Evolutionary conservation across 176 grass and related monocot species (phyloP).

Genomic region (Carex parvula): DNA sequence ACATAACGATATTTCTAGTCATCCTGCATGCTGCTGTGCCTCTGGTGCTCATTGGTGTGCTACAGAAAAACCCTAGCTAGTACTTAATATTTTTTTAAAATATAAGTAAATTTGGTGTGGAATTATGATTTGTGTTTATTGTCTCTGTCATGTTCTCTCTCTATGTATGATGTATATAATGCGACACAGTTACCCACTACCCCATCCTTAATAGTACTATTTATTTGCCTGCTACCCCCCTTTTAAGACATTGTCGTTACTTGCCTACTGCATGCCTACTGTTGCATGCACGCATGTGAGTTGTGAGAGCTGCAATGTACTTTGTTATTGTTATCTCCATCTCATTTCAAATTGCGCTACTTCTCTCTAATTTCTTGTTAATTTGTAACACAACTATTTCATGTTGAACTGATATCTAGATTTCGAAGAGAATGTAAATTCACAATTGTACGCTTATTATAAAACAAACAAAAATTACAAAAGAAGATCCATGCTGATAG

Average conservation of each 20-base stretch:
- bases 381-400: too few relatives aligned
- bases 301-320: not conserved
- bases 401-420: too few relatives aligned
- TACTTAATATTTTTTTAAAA: too few relatives aligned
- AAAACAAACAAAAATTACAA: too few relatives aligned
- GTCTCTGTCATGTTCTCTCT: conserved; percentile 15
- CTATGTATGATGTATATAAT: conserved; percentile 22
- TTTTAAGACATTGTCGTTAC: conserved; percentile 22
- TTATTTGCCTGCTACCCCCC: conserved; percentile 14
- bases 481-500: too few relatives aligned
- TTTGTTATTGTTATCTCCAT: not conserved
- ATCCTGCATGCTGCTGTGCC: too few relatives aligned
- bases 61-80: too few relatives aligned
- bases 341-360: too few relatives aligned
- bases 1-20: too few relatives aligned
- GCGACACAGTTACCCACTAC: not conserved
- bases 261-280: conserved; percentile 1
- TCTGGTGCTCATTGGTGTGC: not conserved
- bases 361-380: too few relatives aligned
- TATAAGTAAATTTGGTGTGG: not conserved
- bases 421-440: too few relatives aligned
- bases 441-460: too few relatives aligned
- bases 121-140: conserved; percentile 8
- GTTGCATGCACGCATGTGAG: conserved; percentile 18
- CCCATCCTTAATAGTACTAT: conserved; percentile 22